Conservation (phyloP, 2,329 filamentous ascomycete genomes). For the Pseudocercospora pini-densiflorae region DNA sequence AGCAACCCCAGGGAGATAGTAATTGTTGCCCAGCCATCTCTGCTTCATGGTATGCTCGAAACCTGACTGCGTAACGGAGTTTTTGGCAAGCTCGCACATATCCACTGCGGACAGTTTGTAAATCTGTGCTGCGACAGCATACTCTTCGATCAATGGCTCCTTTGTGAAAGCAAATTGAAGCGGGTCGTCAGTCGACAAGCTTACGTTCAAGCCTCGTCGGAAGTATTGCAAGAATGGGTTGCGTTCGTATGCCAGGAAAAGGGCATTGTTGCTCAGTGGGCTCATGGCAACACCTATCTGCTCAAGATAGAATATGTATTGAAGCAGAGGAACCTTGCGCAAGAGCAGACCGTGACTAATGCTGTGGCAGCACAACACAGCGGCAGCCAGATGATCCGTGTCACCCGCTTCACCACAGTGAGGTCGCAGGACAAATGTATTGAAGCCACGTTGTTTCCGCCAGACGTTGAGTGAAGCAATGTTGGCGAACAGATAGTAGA, state of each 20-base stretch:
- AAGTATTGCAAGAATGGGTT: conserved; percentile 98
- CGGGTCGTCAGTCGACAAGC: conserved; percentile 93
- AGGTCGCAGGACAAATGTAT: conserved; percentile 88
- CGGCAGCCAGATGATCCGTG: conserved; percentile 91
- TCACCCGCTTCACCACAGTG: conserved; percentile 98
- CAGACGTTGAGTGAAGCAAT: conserved; percentile 90
- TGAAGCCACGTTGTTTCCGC: conserved; percentile 90
- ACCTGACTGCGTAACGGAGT: conserved; percentile 92
- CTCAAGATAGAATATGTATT: conserved; percentile 97
- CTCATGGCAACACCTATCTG: conserved; percentile 99
- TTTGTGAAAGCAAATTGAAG: conserved; percentile 99
- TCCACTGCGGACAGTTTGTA: conserved; percentile 97
- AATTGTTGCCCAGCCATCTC: conserved; percentile 85
- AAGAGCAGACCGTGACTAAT: conserved; percentile 94
- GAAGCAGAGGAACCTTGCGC: conserved; percentile 89
- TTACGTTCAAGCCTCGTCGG: conserved; percentile 91
- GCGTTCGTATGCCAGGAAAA: conserved; percentile 95
- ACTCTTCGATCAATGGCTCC: conserved; percentile 96
- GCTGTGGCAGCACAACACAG: conserved; percentile 90
- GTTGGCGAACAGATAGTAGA: conserved; percentile 96
- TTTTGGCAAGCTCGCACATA: conserved; percentile 98
- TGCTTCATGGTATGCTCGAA: conserved; percentile 90
- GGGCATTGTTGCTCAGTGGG: conserved; percentile 95
- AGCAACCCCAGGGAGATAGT: conserved; percentile 73
- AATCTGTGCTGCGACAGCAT: conserved; percentile 96